A percentile compares a stretch with the other conserved stretches of the same genome.
These are phyloP conservation scores for Vitis riparia DNA, from an alignment of 164 flowering plant species.

Conservation along the genomic window DNA sequence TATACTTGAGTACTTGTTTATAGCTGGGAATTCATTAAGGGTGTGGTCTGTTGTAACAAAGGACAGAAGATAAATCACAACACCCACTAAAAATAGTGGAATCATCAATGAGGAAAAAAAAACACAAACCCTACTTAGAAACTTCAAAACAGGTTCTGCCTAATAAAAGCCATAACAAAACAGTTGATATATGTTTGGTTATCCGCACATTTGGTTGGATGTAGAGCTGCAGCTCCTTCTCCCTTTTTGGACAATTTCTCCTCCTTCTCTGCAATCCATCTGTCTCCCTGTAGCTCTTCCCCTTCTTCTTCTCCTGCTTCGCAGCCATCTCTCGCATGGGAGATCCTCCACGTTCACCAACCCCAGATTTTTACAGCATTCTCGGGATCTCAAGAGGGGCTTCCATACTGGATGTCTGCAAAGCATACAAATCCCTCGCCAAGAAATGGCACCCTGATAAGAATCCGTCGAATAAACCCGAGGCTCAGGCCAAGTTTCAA, in stretches of 20 bases:
- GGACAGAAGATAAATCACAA: too few species aligned
- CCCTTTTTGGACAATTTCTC: background rate
- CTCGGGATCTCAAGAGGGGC: constrained; percentile 37
- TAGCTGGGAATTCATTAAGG: too few species aligned
- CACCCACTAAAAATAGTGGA: too few species aligned
- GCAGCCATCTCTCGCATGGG: constrained; percentile 24
- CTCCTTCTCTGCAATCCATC: too few species aligned
- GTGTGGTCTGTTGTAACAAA: too few species aligned
- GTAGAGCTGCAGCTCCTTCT: background rate
- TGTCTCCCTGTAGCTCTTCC: background rate
- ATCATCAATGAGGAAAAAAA: too few species aligned
- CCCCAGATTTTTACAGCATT: constrained; percentile 26
- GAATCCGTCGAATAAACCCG: constrained; percentile 19
- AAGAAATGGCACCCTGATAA: constrained; percentile 41
- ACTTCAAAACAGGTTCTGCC: background rate
- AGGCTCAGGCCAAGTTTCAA: constrained; percentile 23
- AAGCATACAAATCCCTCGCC: constrained; percentile 45
- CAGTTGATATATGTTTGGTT: background rate
- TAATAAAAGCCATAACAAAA: constrained; percentile 3
- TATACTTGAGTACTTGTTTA: too few species aligned
- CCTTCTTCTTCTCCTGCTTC: background rate
- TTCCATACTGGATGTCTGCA: constrained; percentile 30
- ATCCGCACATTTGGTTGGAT: constrained; percentile 6
- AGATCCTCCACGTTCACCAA: constrained; percentile 27
- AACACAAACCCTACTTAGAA: too few species aligned